Conservation (phyloP, 306 rosid genomes). For the Cicer judaicum region DNA sequence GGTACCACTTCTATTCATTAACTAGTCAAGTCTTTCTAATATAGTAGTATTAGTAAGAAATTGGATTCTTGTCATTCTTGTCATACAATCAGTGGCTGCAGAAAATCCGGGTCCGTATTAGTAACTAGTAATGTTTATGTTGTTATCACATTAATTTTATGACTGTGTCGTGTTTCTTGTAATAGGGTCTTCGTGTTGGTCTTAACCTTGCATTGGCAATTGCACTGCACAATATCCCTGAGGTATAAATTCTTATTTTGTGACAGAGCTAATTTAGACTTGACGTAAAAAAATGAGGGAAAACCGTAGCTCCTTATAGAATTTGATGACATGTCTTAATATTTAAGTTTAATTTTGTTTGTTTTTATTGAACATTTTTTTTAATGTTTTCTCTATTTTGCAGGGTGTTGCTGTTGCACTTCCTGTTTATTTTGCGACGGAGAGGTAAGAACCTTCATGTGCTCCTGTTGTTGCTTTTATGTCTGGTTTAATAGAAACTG, state of each 20-base stretch:
- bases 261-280: not conserved
- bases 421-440: constrained; percentile 85
- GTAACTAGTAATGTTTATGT: constrained; percentile 9
- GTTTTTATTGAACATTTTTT: not conserved
- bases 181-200: constrained; percentile 90
- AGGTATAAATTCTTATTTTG: constrained; percentile 58
- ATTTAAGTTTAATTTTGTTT: not conserved
- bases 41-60: no score
- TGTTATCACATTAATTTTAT: constrained; percentile 33
- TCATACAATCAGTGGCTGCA: no score
- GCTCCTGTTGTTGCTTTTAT: not conserved
- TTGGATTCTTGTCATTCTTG: no score
- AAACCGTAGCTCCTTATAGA: not conserved
- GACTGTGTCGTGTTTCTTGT: constrained; percentile 32
- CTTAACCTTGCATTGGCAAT: constrained; percentile 89
- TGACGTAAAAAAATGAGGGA: constrained; percentile 7
- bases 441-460: constrained; percentile 54
- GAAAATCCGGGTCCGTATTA: no score
- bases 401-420: constrained; percentile 94
- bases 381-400: constrained; percentile 26
- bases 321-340: constrained; percentile 24
- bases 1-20: constrained; percentile 50
- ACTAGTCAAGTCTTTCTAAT: no score
- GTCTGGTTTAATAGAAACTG: not conserved
- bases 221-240: constrained; percentile 90